Evolutionary conservation across 179 eudicot genomes (phyloP).

Genomic region (Drosera spatulata): DNA sequence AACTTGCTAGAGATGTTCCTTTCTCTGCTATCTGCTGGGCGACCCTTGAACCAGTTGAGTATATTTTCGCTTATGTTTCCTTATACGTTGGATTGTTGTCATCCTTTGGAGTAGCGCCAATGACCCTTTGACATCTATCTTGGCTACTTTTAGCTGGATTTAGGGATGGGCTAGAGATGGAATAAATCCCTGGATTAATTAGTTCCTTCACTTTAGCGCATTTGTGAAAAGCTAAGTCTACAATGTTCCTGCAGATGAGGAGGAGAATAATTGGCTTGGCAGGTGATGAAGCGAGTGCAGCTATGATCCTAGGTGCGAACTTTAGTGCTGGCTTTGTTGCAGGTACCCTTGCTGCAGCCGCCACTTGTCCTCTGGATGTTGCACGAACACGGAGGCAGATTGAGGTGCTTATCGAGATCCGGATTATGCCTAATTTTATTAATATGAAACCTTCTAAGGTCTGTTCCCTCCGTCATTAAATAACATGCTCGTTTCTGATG

Average conservation of each 20-base stretch:
- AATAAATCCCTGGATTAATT: too few relatives aligned
- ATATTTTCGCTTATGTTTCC: background rate
- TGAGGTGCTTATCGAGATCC: slow-evolving; percentile 35
- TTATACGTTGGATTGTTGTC: background rate
- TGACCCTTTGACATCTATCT: too few relatives aligned
- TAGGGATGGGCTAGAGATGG: too few relatives aligned
- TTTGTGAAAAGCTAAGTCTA: background rate
- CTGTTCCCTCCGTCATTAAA: background rate
- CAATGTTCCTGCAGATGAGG: slow-evolving; percentile 32
- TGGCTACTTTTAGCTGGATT: too few relatives aligned
- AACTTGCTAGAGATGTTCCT: slow-evolving; percentile 91
- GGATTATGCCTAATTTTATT: background rate
- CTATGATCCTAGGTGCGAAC: slow-evolving; percentile 59
- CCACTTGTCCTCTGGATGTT: slow-evolving; percentile 89
- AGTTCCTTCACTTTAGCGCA: background rate
- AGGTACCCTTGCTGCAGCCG: slow-evolving; percentile 74
- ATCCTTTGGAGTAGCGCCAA: too few relatives aligned
- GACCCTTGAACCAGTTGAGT: slow-evolving; percentile 71
- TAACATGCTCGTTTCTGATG: slow-evolving; percentile 4
- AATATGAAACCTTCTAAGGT: background rate
- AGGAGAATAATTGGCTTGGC: slow-evolving; percentile 33
- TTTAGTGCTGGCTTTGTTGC: slow-evolving; percentile 82
- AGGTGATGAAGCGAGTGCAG: slow-evolving; percentile 38
- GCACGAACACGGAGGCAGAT: slow-evolving; percentile 89
- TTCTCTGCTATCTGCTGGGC: slow-evolving; percentile 92